Conservation (phyloP, 2,329 filamentous ascomycete genomes). For the Aureobasidium sp. region DNA sequence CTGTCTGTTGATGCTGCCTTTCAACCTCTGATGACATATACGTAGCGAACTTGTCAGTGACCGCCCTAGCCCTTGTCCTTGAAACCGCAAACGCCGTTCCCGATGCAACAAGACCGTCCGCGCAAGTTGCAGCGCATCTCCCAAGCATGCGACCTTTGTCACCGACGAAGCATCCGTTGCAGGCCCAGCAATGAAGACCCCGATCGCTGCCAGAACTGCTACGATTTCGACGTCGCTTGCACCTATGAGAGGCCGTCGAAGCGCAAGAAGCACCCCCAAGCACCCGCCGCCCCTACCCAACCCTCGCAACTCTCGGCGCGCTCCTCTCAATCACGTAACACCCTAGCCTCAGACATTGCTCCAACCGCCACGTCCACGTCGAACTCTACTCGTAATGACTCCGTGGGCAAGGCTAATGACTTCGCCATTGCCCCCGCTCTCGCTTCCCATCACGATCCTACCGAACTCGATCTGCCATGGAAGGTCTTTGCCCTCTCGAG, state of each 20-base stretch:
- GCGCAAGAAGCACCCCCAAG: constrained; percentile 21
- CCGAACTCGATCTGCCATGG: constrained; percentile 31
- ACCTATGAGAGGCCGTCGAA: constrained; percentile 42
- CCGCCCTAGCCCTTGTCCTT: neutral
- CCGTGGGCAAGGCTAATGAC: constrained; percentile 6
- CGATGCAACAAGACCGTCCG: constrained; percentile 25
- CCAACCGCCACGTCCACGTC: neutral
- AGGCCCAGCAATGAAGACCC: constrained; percentile 31
- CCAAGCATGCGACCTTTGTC: constrained; percentile 43
- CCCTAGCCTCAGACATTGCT: neutral
- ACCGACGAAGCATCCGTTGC: constrained; percentile 43
- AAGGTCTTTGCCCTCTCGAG: constrained; percentile 36
- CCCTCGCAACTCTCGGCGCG: neutral
- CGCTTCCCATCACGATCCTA: constrained; percentile 16
- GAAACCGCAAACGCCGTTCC: neutral
- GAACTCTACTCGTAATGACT: neutral
- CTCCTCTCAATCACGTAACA: neutral
- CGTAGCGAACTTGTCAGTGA: neutral
- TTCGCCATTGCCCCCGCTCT: neutral
- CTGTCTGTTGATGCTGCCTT: neutral
- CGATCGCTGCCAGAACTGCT: constrained; percentile 43
- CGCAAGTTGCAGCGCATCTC: constrained; percentile 32
- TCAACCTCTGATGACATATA: neutral
- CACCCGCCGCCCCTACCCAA: neutral
- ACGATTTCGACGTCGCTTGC: constrained; percentile 44